Percentiles rank a stretch among this genome's conserved stretches.
These are phyloP conservation scores for Amaranthus tricolor DNA, from an alignment of 179 eudicot genomes.

Conservation along the genomic window DNA sequence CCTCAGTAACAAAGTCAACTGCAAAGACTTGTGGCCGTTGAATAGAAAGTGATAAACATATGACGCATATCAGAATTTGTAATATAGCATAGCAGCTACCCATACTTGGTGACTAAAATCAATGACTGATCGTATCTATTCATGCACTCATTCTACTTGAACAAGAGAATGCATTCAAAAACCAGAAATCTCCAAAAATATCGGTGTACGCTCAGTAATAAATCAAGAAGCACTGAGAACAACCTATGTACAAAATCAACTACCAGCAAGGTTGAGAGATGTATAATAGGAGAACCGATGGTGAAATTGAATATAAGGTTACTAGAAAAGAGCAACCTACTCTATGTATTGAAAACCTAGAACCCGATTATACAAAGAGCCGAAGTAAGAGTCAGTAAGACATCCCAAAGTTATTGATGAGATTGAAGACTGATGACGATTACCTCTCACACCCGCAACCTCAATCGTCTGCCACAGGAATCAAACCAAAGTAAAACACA, in stretches of 20 bases:
- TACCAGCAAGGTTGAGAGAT: not conserved
- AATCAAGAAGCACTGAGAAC: not conserved
- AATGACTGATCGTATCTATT: not conserved
- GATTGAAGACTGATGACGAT: not conserved
- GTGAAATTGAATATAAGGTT: not conserved
- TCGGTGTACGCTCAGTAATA: not conserved
- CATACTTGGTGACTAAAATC: constrained; percentile 20
- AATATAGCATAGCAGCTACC: constrained; percentile 8
- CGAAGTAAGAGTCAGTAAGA: not conserved
- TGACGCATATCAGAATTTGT: constrained; percentile 18
- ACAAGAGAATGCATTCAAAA: not conserved
- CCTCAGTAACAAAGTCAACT: constrained; percentile 5
- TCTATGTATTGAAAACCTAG: not conserved
- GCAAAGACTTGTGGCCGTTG: constrained; percentile 23
- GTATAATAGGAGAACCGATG: not conserved
- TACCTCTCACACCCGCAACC: not conserved
- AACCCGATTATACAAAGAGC: not conserved
- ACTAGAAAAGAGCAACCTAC: not conserved
- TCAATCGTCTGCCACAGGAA: not conserved
- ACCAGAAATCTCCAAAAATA: not conserved
- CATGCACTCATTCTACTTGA: constrained; percentile 18
- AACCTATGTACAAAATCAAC: not conserved
- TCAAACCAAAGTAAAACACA: constrained; percentile 12
- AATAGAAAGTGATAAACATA: constrained; percentile 25
- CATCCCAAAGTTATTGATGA: not conserved